Base-by-base conservation (phyloP, 108 stramenopile species). In the Nitzschia sp. region DNA sequence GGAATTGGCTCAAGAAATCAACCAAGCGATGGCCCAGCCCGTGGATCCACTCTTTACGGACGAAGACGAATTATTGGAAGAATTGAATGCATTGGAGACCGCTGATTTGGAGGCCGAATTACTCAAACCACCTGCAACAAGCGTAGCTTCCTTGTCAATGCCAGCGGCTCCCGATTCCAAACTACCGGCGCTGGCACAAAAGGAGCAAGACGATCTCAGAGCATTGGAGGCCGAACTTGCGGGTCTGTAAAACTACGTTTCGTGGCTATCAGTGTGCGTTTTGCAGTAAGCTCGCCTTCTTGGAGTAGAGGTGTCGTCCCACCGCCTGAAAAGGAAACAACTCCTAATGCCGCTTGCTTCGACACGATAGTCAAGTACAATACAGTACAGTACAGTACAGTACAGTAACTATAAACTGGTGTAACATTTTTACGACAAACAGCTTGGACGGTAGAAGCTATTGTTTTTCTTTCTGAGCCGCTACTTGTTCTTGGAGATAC, bases 21-120 rank as follows among this genome's bases (percentile, higher is more conserved):
- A 83, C 59, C 70, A 83, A 36, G 96, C 96, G 21, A 89, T 97
- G 68, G 79, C 90, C 3, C 86, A 89, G 66, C 93, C 94, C 0
- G 88, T 91, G 17, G 90, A 94, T 70, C 85, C 89, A 23, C 66
- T 94, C 6, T 38, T 93, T 66, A 36, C 74, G 13, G 96, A 96
- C 66, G 96, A 97, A 36, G 93, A 94, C 61, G 96, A 97, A 45
- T 69, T 97, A 57, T 76, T 97, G 86, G 87, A 80, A 23, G 96
- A 97, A 79, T 79, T 97, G 62, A 76, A 93, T 58, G 85, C 84
- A 58, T 75, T 97, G 74, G 94, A 89, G 63, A 88, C 91, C 13
- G 84, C 83, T 22, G 94, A 92, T 77, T 81, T 94, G 72, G 90
- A 92, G 68, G 85, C 77, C 2, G 79, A 91, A 65, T 66, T 95